phyloP scores from a whole-genome alignment of 257 asterid species.

The Solanum neorickii region DNA sequence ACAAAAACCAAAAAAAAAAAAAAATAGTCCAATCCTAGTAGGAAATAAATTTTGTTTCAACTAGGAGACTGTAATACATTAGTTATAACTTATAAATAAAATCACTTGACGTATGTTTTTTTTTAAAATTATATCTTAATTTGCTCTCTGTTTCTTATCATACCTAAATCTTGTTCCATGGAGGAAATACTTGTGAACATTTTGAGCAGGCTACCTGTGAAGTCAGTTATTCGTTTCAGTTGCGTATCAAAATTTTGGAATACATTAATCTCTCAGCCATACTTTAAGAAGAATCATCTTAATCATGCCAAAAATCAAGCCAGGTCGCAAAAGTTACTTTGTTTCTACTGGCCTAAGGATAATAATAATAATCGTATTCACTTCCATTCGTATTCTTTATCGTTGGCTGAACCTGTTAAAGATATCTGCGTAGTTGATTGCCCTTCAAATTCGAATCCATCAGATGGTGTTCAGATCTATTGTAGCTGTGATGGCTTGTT shows the following conservation, averaged over 20 bases:
- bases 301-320: neutral
- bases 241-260: neutral
- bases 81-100: no score
- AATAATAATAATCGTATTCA: neutral
- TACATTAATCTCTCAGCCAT: neutral
- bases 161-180: neutral
- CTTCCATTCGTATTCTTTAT: neutral
- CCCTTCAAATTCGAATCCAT: no score
- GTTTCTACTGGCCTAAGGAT: rapidly evolving
- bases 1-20: no score
- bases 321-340: neutral
- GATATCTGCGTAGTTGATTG: no score
- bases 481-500: no score
- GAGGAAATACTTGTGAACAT: neutral
- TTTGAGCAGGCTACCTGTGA: no score
- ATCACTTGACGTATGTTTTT: neutral
- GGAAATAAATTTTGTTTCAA: neutral
- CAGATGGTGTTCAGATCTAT: no score
- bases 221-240: neutral
- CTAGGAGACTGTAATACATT: neutral
- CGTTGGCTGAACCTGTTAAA: neutral
- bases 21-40: neutral
- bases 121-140: neutral
- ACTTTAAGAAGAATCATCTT: neutral
- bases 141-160: neutral